These are phyloP conservation scores for Alternaria panax DNA, from an alignment of 2,329 filamentous ascomycete species.

Conservation along the genomic window DNA sequence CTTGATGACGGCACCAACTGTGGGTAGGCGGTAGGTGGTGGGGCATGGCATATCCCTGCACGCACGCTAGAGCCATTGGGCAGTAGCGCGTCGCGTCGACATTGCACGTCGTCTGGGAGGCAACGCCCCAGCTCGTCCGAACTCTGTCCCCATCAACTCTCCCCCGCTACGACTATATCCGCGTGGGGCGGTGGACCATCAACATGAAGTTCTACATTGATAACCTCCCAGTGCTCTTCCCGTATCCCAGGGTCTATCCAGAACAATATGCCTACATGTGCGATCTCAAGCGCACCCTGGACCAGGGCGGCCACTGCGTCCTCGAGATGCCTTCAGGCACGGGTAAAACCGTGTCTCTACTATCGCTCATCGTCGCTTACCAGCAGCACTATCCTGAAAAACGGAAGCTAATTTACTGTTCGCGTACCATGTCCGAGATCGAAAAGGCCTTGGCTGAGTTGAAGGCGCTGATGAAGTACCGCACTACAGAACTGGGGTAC, in stretches of 20 bases:
- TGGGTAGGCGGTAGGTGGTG: constrained; percentile 19
- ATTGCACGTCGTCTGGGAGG: constrained; percentile 13
- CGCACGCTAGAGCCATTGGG: not conserved
- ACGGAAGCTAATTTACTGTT: constrained; percentile 97
- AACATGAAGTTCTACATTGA: constrained; percentile 83
- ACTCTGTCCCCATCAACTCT: constrained; percentile 21
- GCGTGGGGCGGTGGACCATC: constrained; percentile 26
- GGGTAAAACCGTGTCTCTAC: constrained; percentile 92
- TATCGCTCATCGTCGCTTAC: constrained; percentile 96
- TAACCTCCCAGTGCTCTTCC: constrained; percentile 74
- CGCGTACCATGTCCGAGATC: constrained; percentile 99
- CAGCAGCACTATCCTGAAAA: constrained; percentile 93
- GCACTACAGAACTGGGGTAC: constrained; percentile 83
- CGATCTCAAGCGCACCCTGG: constrained; percentile 86
- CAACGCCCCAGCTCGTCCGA: constrained; percentile 14
- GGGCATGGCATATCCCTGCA: constrained; percentile 17
- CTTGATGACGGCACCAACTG: constrained; percentile 30
- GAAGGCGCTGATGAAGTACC: constrained; percentile 93
- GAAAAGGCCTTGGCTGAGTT: constrained; percentile 95
- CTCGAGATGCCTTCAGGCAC: constrained; percentile 99
- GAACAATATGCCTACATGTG: constrained; percentile 74
- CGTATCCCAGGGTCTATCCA: constrained; percentile 77
- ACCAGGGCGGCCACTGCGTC: constrained; percentile 93
- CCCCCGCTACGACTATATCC: constrained; percentile 29
- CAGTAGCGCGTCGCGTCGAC: constrained; percentile 9